Conservation (phyloP, 495 filamentous ascomycete species). For the Margaritispora aquatica region DNA sequence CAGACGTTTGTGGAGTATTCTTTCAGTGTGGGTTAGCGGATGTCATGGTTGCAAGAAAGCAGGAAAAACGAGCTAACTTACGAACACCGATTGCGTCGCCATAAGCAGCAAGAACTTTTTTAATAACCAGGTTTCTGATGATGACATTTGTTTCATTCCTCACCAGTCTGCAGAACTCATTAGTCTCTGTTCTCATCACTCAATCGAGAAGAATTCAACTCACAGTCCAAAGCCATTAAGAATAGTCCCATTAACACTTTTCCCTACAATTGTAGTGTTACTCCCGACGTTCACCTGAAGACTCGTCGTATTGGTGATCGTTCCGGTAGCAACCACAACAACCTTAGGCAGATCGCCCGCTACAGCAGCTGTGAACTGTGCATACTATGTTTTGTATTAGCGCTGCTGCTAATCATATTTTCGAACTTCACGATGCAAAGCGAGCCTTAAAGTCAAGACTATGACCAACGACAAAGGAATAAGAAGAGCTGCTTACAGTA, state of each 20-base stretch:
- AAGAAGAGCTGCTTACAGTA: too few species aligned
- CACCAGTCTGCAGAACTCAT: neutral
- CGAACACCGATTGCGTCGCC: neutral
- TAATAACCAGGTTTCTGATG: neutral
- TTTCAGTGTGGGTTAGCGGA: neutral
- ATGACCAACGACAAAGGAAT: too few species aligned
- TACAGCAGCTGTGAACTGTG: slow-evolving; percentile 46
- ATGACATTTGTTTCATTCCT: neutral
- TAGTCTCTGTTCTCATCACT: neutral
- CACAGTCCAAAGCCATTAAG: neutral
- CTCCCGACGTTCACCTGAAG: slow-evolving; percentile 10
- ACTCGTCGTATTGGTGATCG: slow-evolving; percentile 28
- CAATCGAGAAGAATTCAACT: neutral
- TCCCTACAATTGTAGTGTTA: slow-evolving; percentile 14
- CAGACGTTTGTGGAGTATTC: neutral
- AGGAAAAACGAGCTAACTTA: neutral
- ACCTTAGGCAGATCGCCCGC: slow-evolving; percentile 39
- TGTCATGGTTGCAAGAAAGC: neutral
- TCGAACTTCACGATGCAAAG: too few species aligned
- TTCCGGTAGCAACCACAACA: slow-evolving; percentile 37
- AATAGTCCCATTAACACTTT: neutral
- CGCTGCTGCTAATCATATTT: too few species aligned
- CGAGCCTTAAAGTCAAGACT: too few species aligned
- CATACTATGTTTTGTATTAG: too few species aligned
- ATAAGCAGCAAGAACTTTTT: neutral